Evolutionary conservation across 495 filamentous ascomycete species (phyloP).

Genomic region (Podospora sp.): DNA sequence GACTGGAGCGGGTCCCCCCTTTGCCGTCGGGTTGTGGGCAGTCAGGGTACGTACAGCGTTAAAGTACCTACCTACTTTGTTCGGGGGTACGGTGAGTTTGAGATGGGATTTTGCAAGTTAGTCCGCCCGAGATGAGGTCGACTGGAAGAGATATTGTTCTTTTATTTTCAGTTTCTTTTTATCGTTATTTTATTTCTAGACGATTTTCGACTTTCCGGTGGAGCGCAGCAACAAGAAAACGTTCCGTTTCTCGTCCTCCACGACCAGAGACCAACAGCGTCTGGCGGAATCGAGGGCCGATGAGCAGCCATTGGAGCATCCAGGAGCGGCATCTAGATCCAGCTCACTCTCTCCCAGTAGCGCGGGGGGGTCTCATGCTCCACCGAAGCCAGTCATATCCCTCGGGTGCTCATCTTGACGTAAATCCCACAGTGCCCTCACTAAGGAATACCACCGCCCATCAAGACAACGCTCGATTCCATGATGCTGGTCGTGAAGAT

Average conservation of each 20-base stretch:
- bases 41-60: neutral
- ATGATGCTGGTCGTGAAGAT: neutral
- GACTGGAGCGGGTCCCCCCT: neutral
- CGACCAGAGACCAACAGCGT: neutral
- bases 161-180: neutral
- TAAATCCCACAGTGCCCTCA: neutral
- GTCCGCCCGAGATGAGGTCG: neutral
- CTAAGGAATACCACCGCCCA: neutral
- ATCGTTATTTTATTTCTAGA: neutral
- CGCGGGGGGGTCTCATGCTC: neutral
- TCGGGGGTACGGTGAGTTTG: neutral
- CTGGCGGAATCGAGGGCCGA: neutral
- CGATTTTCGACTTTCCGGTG: neutral
- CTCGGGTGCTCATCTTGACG: neutral
- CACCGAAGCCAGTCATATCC: neutral
- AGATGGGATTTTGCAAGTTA: neutral
- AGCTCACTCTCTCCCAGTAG: neutral
- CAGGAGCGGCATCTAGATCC: neutral
- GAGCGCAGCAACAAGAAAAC: neutral
- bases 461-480: neutral
- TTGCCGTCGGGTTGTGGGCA: neutral
- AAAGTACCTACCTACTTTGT: neutral
- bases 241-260: neutral
- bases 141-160: neutral
- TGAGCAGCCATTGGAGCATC: neutral